Percentiles rank a stretch among this genome's conserved stretches.
Evolutionary conservation across 2,329 filamentous ascomycete species (phyloP).

Genomic region (Chaetomium olivaceum): DNA sequence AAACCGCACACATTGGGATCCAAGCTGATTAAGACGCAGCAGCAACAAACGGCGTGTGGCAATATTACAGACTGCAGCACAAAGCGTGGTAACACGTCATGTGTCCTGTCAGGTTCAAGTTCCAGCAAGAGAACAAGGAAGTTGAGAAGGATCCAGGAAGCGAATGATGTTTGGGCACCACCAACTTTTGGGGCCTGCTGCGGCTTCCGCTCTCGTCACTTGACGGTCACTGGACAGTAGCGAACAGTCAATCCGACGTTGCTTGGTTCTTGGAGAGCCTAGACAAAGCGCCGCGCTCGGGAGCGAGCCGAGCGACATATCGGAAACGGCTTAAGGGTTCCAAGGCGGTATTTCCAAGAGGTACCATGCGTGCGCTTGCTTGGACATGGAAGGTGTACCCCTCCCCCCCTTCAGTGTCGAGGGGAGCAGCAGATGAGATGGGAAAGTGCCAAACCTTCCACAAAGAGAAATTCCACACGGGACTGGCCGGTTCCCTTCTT

Average conservation of each 20-base stretch:
- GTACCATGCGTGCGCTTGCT: constrained; percentile 29
- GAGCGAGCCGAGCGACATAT: constrained; percentile 29
- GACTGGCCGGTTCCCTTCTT: constrained; percentile 32
- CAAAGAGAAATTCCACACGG: constrained; percentile 36
- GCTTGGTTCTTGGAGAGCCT: constrained; percentile 26
- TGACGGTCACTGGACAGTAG: constrained; percentile 28
- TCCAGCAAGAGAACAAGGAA: constrained; percentile 24
- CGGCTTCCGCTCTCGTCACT: constrained; percentile 33
- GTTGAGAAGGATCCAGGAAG: constrained; percentile 22
- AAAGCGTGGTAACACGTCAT: constrained; percentile 31
- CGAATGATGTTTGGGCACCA: constrained; percentile 24
- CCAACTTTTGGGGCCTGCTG: constrained; percentile 28
- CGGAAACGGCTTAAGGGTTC: constrained; percentile 32
- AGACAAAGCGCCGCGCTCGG: constrained; percentile 26
- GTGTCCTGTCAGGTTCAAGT: constrained; percentile 16
- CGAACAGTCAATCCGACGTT: constrained; percentile 27
- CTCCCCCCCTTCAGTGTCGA: constrained; percentile 24
- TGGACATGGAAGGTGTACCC: constrained; percentile 28
- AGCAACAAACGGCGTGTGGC: constrained; percentile 3
- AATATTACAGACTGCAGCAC: constrained; percentile 25
- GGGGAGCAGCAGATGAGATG: constrained; percentile 25
- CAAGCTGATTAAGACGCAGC: constrained; percentile 12
- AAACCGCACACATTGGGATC: constrained; percentile 12
- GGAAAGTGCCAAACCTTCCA: constrained; percentile 35
- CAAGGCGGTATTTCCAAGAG: constrained; percentile 26